Evolutionary conservation across 306 rosid genomes (phyloP), one percentile per base, ranked within the genome.

Genomic region (Senna tora): DNA sequence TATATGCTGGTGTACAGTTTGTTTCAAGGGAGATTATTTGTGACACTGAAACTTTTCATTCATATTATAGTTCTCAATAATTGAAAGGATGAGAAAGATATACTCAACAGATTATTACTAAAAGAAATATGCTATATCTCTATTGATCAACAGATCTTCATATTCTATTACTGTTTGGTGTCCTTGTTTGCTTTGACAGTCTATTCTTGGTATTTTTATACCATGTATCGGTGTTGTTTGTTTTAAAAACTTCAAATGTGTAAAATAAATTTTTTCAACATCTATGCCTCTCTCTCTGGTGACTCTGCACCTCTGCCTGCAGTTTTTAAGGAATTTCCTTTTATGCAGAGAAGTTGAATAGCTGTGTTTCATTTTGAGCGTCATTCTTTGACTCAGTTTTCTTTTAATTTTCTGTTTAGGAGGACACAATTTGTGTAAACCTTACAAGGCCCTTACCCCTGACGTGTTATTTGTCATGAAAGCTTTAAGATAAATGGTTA

Each of bases 261-360:
- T 50, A 59, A 30, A 60, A 70, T 25, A 77, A 77, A 76, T 67
- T 36, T 61, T 28, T 61, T 68, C 45, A 36, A 67, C n/a, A 10
- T 36, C n/a, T 67, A 59, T 13, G 22, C 67, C 56, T 65, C 6
- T 47, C 6, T 47, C 59, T 19, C 56, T 25, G 30, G 30, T 25
- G 30, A n/a, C 30, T 25, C 30, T 25, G 30, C 30, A 25, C 30
- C 30, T 25, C 30, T 25, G 30, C 30, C 30, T 1, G 30, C 30
- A 25, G 30, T 25, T 25, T 25, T 25, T 25, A 25, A 25, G 30
- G 30, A 25, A 25, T 25, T 25, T 25, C 30, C 30, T 25, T 1
- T 25, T 25, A 25, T 25, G 30, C 30, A 25, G 30, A 25, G 30
- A 25, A 25, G 30, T 25, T 25, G 30, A 25, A 25, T 25, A 25